Percentiles rank a stretch among this genome's conserved stretches.
phyloP scores from a whole-genome alignment of 306 rosid genomes.

The Vigna unguiculata region DNA sequence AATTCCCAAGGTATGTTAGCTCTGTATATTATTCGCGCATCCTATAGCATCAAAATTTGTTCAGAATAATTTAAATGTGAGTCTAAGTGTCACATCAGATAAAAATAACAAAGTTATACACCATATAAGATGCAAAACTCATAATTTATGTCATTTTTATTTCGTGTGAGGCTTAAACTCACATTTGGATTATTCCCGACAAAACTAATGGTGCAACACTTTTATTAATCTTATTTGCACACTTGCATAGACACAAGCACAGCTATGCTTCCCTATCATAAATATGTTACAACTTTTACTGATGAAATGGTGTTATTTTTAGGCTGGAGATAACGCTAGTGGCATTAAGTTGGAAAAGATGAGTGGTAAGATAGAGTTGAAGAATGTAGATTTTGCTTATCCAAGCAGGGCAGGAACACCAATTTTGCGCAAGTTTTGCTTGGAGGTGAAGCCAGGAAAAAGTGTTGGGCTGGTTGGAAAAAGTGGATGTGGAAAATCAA shows the following conservation, averaged over 20 bases:
- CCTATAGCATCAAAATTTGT: background rate
- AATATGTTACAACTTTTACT: background rate
- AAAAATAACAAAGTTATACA: too few relatives aligned
- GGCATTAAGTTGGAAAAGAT: slow-evolving; percentile 65
- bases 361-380: slow-evolving; percentile 76
- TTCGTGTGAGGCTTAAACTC: too few relatives aligned
- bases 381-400: slow-evolving; percentile 83
- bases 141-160: too few relatives aligned
- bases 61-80: too few relatives aligned
- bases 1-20: slow-evolving; percentile 64
- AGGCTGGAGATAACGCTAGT: slow-evolving; percentile 60
- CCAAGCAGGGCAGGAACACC: slow-evolving; percentile 71
- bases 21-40: background rate
- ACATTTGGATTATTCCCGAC: too few relatives aligned
- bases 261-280: background rate
- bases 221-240: background rate
- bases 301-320: slow-evolving; percentile 17
- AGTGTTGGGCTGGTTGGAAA: slow-evolving; percentile 86
- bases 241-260: background rate
- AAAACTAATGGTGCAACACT: background rate
- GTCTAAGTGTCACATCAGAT: too few relatives aligned
- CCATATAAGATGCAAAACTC: too few relatives aligned
- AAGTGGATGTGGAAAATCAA: slow-evolving; percentile 98
- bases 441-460: slow-evolving; percentile 84
- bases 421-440: slow-evolving; percentile 68